Percentiles rank a stretch among this genome's conserved stretches.
Conservation (phyloP, 129 eudicot genomes). For the Kitagawia praeruptora region DNA sequence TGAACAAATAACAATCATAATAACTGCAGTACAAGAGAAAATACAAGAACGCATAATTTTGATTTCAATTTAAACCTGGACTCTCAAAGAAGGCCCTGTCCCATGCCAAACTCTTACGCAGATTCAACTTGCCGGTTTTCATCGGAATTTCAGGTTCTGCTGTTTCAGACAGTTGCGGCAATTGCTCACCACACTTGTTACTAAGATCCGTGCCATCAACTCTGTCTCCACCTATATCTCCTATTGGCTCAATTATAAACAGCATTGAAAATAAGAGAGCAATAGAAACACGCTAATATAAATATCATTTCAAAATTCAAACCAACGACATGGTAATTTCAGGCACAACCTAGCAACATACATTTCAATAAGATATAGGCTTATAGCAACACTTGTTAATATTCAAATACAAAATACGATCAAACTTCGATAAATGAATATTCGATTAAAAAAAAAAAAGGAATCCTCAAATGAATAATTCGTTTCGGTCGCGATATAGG, state of each 20-base stretch:
- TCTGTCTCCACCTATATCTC: constrained; percentile 22
- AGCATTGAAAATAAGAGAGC: background rate
- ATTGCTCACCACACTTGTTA: constrained; percentile 16
- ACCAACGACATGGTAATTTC: background rate
- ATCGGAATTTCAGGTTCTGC: constrained; percentile 29
- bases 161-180: constrained; percentile 42
- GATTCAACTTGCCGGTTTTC: constrained; percentile 46
- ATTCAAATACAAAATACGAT: too few species aligned
- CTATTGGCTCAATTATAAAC: background rate
- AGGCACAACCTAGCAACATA: background rate
- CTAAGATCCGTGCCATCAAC: constrained; percentile 11
- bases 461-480: too few species aligned
- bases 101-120: constrained; percentile 98
- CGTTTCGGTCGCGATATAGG: too few species aligned
- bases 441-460: too few species aligned
- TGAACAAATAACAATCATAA: background rate
- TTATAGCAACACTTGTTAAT: too few species aligned
- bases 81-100: constrained; percentile 63
- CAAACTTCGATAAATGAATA: too few species aligned
- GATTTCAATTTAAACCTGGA: background rate
- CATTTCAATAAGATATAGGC: background rate
- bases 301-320: too few species aligned
- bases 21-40: background rate
- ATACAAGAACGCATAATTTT: background rate
- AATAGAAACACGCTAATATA: background rate